Evolutionary conservation across 2,329 filamentous ascomycete species (phyloP).

Genomic region (Rutstroemia sp.): DNA sequence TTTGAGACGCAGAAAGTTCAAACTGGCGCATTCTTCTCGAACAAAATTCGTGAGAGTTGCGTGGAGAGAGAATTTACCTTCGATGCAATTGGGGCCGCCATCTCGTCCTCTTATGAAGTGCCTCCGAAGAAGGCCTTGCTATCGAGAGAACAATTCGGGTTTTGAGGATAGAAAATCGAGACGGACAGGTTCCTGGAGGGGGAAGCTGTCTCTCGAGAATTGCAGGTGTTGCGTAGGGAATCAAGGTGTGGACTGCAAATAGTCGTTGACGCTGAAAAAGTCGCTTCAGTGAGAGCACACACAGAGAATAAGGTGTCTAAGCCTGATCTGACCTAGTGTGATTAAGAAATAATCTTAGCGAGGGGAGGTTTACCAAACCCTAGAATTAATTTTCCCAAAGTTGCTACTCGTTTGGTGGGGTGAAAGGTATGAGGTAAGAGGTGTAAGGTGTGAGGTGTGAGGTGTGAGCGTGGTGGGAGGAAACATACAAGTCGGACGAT

Average conservation of each 20-base stretch:
- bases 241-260: conserved; percentile 9
- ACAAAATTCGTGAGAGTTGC: conserved; percentile 10
- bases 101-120: conserved; percentile 31
- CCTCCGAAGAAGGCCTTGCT: conserved; percentile 34
- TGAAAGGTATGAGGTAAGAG: not conserved
- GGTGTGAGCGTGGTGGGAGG: not conserved
- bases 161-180: conserved; percentile 23
- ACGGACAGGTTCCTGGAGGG: conserved; percentile 30
- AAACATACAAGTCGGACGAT: too few relatives aligned
- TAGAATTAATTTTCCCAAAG: not conserved
- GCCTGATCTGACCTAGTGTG: conserved; percentile 1
- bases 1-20: not conserved
- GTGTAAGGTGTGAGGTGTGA: not conserved
- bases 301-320: conserved; percentile 8
- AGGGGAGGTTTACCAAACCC: conserved; percentile 1
- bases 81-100: conserved; percentile 31
- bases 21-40: conserved; percentile 10
- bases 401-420: not conserved
- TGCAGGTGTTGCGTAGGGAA: conserved; percentile 9
- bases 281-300: conserved; percentile 1
- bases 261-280: conserved; percentile 9
- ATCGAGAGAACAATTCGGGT: conserved; percentile 31
- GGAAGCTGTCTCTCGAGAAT: conserved; percentile 33
- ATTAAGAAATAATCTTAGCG: conserved; percentile 1
- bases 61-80: conserved; percentile 25